These are phyloP conservation scores for Pythium angustatum DNA, from an alignment of 352 stramenopile species.

Conservation along the genomic window DNA sequence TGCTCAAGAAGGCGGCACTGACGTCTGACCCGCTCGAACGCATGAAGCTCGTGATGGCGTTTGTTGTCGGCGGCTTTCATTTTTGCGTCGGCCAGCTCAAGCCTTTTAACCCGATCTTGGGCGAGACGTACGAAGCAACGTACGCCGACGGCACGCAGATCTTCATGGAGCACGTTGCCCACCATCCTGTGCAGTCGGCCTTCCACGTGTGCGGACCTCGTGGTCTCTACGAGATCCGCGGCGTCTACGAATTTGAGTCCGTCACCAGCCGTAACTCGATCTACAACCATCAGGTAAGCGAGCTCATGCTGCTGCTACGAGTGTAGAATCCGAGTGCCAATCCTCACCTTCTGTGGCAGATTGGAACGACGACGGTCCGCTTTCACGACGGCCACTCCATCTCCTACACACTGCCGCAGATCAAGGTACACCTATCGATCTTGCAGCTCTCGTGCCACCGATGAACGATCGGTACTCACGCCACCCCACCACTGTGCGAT, in stretches of 20 bases:
- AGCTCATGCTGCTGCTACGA: neutral
- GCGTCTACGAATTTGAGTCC: constrained; percentile 74
- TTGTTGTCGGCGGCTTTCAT: constrained; percentile 65
- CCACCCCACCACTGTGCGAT: neutral
- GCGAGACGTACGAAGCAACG: constrained; percentile 76
- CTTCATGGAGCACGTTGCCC: constrained; percentile 71
- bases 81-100: constrained; percentile 77
- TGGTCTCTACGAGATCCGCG: constrained; percentile 53
- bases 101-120: constrained; percentile 81
- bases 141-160: constrained; percentile 68
- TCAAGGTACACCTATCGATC: constrained; percentile 41
- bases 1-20: constrained; percentile 70
- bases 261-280: constrained; percentile 68
- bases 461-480: neutral
- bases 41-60: constrained; percentile 73
- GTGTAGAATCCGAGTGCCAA: neutral
- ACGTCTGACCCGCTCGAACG: constrained; percentile 57
- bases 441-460: neutral
- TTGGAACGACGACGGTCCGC: constrained; percentile 32
- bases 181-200: constrained; percentile 69
- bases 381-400: constrained; percentile 60
- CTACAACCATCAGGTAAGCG: constrained; percentile 57
- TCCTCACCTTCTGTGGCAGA: constrained; percentile 6
- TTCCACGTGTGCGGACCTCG: constrained; percentile 55
- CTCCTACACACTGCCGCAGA: constrained; percentile 70